These are phyloP conservation scores for Hyphopichia wangnamkhiaoensis DNA, from an alignment of 1,139 yeast genomes.

Conservation along the genomic window DNA sequence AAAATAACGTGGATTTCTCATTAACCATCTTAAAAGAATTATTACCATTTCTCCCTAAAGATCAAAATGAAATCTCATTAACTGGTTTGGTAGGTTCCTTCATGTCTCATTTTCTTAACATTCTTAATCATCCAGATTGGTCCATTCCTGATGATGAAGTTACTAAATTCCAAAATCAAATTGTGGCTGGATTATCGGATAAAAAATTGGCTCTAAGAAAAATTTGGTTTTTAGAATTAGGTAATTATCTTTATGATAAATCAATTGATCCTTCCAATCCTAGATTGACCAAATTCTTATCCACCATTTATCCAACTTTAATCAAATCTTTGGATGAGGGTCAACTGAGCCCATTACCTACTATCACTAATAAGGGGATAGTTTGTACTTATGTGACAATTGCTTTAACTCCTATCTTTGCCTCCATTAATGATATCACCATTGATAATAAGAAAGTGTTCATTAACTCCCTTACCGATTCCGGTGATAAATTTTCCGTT, in stretches of 20 bases:
- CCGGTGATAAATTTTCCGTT: slow-evolving; percentile 44
- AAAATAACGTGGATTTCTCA: slow-evolving; percentile 10
- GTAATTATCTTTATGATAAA: slow-evolving; percentile 20
- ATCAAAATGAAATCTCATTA: slow-evolving; percentile 71
- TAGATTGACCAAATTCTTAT: slow-evolving; percentile 8
- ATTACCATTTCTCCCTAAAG: slow-evolving; percentile 60
- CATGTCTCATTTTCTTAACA: slow-evolving; percentile 38
- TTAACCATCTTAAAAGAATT: slow-evolving; percentile 43
- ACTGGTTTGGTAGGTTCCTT: slow-evolving; percentile 51
- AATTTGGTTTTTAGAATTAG: slow-evolving; percentile 66
- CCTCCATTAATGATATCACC: slow-evolving; percentile 7
- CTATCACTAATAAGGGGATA: slow-evolving; percentile 50
- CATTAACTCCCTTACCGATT: slow-evolving; percentile 24
- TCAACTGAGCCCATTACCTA: slow-evolving; percentile 48
- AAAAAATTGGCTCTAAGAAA: slow-evolving; percentile 63
- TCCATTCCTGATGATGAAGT: slow-evolving; percentile 10
- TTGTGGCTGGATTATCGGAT: slow-evolving; percentile 63
- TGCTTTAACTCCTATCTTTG: slow-evolving; percentile 13
- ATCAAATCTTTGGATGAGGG: slow-evolving; percentile 43
- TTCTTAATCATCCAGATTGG: slow-evolving; percentile 2
- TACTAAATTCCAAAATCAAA: slow-evolving; percentile 23
- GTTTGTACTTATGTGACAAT: slow-evolving; percentile 49
- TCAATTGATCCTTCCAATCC: slow-evolving; percentile 2
- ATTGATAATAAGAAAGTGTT: slow-evolving; percentile 18
- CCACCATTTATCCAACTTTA: slow-evolving; percentile 30